Percentiles rank a stretch among this genome's conserved stretches.
Conservation (phyloP, 2,329 filamentous ascomycete genomes). For the Pezicula radicicola region DNA sequence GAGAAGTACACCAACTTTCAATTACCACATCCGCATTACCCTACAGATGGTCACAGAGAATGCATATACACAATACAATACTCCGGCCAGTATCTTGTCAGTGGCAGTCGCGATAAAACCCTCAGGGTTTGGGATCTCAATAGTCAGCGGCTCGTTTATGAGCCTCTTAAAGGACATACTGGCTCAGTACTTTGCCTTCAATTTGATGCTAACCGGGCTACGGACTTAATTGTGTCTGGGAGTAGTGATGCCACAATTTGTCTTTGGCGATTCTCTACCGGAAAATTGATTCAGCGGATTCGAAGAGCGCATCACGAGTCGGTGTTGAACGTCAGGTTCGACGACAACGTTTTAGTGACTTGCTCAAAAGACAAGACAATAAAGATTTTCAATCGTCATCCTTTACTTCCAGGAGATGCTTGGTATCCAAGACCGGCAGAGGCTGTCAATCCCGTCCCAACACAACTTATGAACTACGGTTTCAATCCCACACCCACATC, state of each 20-base stretch:
- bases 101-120: conserved; percentile 84
- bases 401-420: conserved; percentile 58
- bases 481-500: conserved; percentile 42
- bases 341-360: conserved; percentile 86
- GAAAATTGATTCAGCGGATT: conserved; percentile 74
- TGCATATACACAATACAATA: conserved; percentile 97
- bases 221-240: conserved; percentile 92
- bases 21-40: conserved; percentile 78
- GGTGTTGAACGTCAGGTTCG: conserved; percentile 89
- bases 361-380: conserved; percentile 97
- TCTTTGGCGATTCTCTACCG: conserved; percentile 90
- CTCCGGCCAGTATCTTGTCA: conserved; percentile 80
- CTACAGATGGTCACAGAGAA: conserved; percentile 81
- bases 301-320: conserved; percentile 80
- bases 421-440: conserved; percentile 44
- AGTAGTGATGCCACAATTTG: conserved; percentile 91
- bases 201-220: conserved; percentile 82
- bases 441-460: conserved; percentile 49
- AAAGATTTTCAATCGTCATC: conserved; percentile 86
- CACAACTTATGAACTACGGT: conserved; percentile 50
- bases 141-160: conserved; percentile 70
- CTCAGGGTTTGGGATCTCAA: conserved; percentile 89
- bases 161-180: conserved; percentile 72
- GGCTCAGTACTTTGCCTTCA: conserved; percentile 93
- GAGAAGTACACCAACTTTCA: conserved; percentile 85